Base-by-base conservation (phyloP, 495 filamentous ascomycete genomes). In the Evernia prunastri region DNA sequence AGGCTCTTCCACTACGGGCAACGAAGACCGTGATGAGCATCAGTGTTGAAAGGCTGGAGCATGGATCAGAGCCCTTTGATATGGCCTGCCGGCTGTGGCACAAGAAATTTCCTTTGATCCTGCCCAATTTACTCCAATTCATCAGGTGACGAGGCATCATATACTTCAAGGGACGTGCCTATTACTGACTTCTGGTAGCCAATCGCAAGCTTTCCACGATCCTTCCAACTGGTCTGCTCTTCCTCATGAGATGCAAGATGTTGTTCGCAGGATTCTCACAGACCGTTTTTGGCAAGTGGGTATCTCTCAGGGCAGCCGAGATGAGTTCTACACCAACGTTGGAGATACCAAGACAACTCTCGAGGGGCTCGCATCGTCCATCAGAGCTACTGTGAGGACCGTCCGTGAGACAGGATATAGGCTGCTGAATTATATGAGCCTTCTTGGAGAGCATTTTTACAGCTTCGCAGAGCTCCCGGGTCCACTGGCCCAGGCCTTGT, bases 261-360 rank as follows among this genome's bases (percentile, higher is more conserved):
- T 96, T 20, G 87, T 96, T 36, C 84, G 84, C 39, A 85, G 89
- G 9, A 90, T 97, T 56, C 77, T 99, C 23, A 96, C 91, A 2
- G 94, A 99, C 76, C 88, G 94, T 31, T 97, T 99, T 71, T 99
- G 94, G 94, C 94, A 99, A 81, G 89, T 93, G 20, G 94, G 94
- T 20, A 99, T 99, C 47, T 97, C 94, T 0, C 89, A 83, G 66
- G 94, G 96, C 33, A 97, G 89, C 68, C 88, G 91, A 68, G 94
- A 97, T 59, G 91, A 96, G 40, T 99, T 99, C 71, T 97, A 96
- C 74, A 90, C 94, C 49, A 83, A 87, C 49, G 92, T 99, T 37
- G 86, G 87, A 13, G 86, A 88, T 31, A 97, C 96, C 42, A 94
- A 90, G 75, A 81, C 82, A 54, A 96, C 92, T 0, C 81, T 96